phyloP scores from a whole-genome alignment of 1,139 yeast genomes.

The Saccharomyces hybrid region DNA sequence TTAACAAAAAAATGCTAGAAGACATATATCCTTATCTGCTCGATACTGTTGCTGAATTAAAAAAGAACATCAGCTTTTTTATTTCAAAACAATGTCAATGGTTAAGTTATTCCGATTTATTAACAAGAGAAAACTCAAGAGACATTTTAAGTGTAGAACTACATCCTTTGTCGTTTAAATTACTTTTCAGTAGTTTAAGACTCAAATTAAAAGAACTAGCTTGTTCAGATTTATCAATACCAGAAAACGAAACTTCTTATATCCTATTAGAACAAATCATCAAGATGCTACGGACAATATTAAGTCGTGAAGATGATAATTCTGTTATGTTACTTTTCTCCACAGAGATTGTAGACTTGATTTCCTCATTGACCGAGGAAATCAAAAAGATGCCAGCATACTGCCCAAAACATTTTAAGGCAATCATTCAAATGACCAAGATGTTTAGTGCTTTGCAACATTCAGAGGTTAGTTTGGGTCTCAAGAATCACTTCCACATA shows the following conservation, averaged over 20 bases:
- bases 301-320: slow-evolving; percentile 34
- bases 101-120: slow-evolving; percentile 45
- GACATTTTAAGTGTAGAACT: slow-evolving; percentile 42
- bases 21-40: slow-evolving; percentile 25
- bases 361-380: slow-evolving; percentile 34
- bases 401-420: slow-evolving; percentile 39
- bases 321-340: slow-evolving; percentile 35
- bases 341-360: slow-evolving; percentile 34
- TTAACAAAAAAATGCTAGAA: slow-evolving; percentile 31
- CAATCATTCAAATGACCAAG: slow-evolving; percentile 54
- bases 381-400: slow-evolving; percentile 32
- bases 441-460: slow-evolving; percentile 45
- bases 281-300: slow-evolving; percentile 35
- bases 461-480: slow-evolving; percentile 38
- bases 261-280: slow-evolving; percentile 38
- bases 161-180: slow-evolving; percentile 38
- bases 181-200: slow-evolving; percentile 31
- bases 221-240: slow-evolving; percentile 23
- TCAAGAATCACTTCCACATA: slow-evolving; percentile 48
- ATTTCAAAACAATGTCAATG: slow-evolving; percentile 37
- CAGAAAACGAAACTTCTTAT: slow-evolving; percentile 23
- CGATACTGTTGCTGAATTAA: slow-evolving; percentile 33
- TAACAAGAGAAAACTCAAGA: slow-evolving; percentile 44
- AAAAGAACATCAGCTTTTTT: slow-evolving; percentile 45
- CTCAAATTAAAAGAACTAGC: slow-evolving; percentile 19